Base-by-base conservation (phyloP, 805 yeast species). In the Zygotorulaspora chibaensis region DNA sequence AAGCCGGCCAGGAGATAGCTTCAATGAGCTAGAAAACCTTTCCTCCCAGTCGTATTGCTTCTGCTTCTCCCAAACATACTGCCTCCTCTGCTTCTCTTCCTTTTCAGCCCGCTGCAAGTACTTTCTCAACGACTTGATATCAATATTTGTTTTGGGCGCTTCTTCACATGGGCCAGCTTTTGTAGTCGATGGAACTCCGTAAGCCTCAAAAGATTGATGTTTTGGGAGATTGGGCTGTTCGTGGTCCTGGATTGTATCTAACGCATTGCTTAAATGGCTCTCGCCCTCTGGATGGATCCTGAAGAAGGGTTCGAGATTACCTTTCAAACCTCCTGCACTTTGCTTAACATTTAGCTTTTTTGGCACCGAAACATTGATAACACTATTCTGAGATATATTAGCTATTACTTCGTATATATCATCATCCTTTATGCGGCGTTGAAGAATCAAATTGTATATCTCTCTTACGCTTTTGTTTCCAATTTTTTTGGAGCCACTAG, bases 11-110 rank as follows among this genome's bases (percentile, higher is more conserved):
- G 62, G 46, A 4, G 58, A 46, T 6, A 52, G 16, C 9, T 36
- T 29, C 6, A 48, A 45, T 8, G 46, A 30, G 8, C 43, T 45
- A 8, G 34, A 18, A 11, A 25, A n/a, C 5, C 36, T 20, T 17
- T 43, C 45, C 26, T 52, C 48, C 68, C 68, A 63, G 27, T 54
- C 43, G 41, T 59, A 63, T 4, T 40, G 42, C 20, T 50, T 51
- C 29, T 50, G 48, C 17, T 54, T 53, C 34, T 53, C 53, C 47
- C 56, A 51, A 2, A 56, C 50, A 15, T 54, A 43, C 17, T 47
- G 42, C 33, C 42, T 51, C n/a, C 52, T 53, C 31, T 54, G 59
- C 20, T 36, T 43, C 38, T 57, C 57, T 20, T 55, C 52, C 11
- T 38, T 47, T 33, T 54, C 62, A 10, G 54, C 52, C 16, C 46